Conservation (phyloP, 2,329 filamentous ascomycete species). For the Verticillium longisporum region DNA sequence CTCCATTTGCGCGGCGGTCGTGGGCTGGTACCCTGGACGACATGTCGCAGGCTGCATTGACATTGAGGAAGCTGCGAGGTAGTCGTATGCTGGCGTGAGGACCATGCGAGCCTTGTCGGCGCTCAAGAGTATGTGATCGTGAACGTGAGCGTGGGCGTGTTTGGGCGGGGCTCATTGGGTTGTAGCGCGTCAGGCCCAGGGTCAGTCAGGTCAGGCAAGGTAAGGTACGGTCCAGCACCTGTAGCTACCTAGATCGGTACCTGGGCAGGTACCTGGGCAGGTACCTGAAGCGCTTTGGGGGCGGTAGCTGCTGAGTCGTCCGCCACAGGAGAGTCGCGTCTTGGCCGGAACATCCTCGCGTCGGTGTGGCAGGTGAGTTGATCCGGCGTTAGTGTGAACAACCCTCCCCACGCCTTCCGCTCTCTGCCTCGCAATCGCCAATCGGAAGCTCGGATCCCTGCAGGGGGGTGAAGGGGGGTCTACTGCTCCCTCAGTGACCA, state of each 20-base stretch:
- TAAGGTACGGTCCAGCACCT: background rate
- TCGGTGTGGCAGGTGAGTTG: background rate
- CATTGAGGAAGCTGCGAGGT: background rate
- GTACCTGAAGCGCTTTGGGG: background rate
- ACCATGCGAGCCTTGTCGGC: background rate
- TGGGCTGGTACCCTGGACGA: slow-evolving; percentile 34
- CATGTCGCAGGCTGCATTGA: slow-evolving; percentile 33
- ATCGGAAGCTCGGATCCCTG: background rate
- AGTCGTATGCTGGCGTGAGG: background rate
- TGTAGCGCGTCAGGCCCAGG: background rate
- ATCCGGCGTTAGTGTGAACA: background rate
- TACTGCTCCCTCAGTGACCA: background rate
- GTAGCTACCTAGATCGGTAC: background rate
- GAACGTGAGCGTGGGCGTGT: background rate
- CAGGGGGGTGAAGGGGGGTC: background rate
- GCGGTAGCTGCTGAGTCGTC: too few relatives aligned
- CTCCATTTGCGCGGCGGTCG: slow-evolving; percentile 34
- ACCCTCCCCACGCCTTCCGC: background rate
- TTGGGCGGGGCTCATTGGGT: background rate
- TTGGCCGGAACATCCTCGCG: slow-evolving; percentile 1
- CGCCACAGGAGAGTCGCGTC: background rate
- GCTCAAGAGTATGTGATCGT: background rate
- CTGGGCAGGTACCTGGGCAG: background rate
- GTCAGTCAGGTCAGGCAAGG: background rate
- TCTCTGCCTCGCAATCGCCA: background rate